phyloP scores from a whole-genome alignment of 352 stramenopile species.

The Phytophthora boehmeriae region DNA sequence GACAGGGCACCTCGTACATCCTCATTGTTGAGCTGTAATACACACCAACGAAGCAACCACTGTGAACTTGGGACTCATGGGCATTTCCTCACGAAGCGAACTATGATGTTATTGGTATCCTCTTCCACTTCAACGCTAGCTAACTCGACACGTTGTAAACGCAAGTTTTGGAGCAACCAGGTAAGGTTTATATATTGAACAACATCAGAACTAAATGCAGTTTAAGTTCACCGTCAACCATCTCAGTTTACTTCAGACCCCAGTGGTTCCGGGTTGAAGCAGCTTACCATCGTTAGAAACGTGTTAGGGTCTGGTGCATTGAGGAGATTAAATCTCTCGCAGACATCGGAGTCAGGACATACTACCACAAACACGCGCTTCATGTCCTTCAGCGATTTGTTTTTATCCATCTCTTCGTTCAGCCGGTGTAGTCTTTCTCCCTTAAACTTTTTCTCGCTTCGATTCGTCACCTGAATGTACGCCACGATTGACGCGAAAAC shows the following conservation, averaged over 20 bases:
- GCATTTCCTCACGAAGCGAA: too few relatives aligned
- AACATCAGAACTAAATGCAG: too few relatives aligned
- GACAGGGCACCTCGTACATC: too few relatives aligned
- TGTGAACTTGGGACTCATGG: not conserved
- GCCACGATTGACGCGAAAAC: constrained; percentile 15
- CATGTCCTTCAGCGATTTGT: constrained; percentile 9
- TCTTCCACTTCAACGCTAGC: not conserved
- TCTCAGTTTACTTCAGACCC: too few relatives aligned
- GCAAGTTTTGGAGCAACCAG: not conserved
- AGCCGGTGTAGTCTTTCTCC: not conserved
- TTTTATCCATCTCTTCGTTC: constrained; percentile 25
- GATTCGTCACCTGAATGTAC: constrained; percentile 22
- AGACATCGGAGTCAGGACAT: constrained; percentile 13
- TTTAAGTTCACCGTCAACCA: too few relatives aligned
- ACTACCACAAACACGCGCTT: constrained; percentile 22
- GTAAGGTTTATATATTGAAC: too few relatives aligned
- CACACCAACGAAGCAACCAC: not conserved
- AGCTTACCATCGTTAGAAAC: constrained; percentile 21
- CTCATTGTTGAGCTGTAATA: too few relatives aligned
- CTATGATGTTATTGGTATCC: not conserved
- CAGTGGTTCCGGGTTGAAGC: constrained; percentile 24
- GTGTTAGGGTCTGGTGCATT: constrained; percentile 11
- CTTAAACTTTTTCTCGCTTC: constrained; percentile 27
- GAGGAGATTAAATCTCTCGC: constrained; percentile 14
- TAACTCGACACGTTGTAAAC: not conserved